Percentiles rank a stretch among this genome's conserved stretches.
phyloP scores from a whole-genome alignment of 495 filamentous ascomycete species.

The Parathielavia hyrcaniae region DNA sequence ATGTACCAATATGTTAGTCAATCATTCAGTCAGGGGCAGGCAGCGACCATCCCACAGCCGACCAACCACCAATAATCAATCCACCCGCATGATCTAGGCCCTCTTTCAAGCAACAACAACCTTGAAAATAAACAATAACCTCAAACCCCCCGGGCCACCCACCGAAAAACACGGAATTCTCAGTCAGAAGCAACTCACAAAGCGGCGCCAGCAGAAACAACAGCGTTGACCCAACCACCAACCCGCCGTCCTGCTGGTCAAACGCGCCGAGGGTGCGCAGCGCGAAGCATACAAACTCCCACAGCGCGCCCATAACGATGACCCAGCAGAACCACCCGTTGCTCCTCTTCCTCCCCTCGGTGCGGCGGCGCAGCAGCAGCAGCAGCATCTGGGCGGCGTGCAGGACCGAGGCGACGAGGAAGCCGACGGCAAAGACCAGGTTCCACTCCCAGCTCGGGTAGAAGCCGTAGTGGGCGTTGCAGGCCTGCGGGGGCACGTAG shows the following conservation, averaged over 20 bases:
- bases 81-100: too few species aligned
- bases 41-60: too few species aligned
- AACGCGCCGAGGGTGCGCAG: slow-evolving; percentile 20
- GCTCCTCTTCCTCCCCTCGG: too few species aligned
- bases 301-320: slow-evolving; percentile 42
- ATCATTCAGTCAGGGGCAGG: not conserved
- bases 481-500: slow-evolving; percentile 29
- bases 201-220: slow-evolving; percentile 23
- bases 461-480: slow-evolving; percentile 33
- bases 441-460: slow-evolving; percentile 24
- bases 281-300: slow-evolving; percentile 42
- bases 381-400: slow-evolving; percentile 31
- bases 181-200: slow-evolving; percentile 12
- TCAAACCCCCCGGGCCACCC: too few species aligned
- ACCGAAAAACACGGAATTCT: too few species aligned
- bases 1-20: not conserved
- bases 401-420: slow-evolving; percentile 29
- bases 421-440: slow-evolving; percentile 28
- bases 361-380: too few species aligned
- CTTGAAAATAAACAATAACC: not conserved
- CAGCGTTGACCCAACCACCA: slow-evolving; percentile 11
- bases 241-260: slow-evolving; percentile 21
- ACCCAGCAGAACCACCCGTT: slow-evolving; percentile 46
- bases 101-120: too few species aligned
- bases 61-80: too few species aligned